phyloP scores from a whole-genome alignment of 2,329 filamentous ascomycete species.

The Westerdykella aurantiaca region DNA sequence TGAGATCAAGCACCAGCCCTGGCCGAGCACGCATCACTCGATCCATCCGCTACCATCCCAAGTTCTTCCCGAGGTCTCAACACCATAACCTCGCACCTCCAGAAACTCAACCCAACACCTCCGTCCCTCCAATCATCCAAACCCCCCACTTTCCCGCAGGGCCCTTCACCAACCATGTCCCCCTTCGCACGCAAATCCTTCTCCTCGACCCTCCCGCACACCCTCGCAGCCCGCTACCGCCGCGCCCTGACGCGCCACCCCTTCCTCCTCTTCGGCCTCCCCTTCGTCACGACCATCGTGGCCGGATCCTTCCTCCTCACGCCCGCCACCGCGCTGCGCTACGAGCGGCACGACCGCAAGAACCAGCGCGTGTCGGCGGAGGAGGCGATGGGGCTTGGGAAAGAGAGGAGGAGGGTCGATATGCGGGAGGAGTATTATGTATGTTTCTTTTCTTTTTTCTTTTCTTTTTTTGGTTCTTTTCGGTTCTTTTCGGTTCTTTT shows the following conservation, averaged over 20 bases:
- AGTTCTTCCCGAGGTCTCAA: no score
- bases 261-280: constrained; percentile 88
- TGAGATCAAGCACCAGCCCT: no score
- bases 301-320: constrained; percentile 91
- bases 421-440: constrained; percentile 86
- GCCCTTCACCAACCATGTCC: not conserved
- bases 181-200: constrained; percentile 61
- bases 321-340: constrained; percentile 85
- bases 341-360: constrained; percentile 87
- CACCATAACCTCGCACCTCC: no score
- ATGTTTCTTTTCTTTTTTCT: constrained; percentile 35
- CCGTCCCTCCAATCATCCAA: not conserved
- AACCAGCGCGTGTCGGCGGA: constrained; percentile 79
- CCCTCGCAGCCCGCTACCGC: constrained; percentile 72
- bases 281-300: constrained; percentile 85
- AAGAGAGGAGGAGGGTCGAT: constrained; percentile 63
- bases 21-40: no score
- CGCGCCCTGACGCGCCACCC: constrained; percentile 68
- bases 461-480: not conserved
- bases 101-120: no score
- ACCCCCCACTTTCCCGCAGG: not conserved
- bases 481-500: no score
- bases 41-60: not conserved
- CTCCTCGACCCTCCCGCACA: constrained; percentile 50
- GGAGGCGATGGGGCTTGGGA: constrained; percentile 77